Base-by-base conservation (phyloP, 108 stramenopile species). In the Stephanodiscus triporus region DNA sequence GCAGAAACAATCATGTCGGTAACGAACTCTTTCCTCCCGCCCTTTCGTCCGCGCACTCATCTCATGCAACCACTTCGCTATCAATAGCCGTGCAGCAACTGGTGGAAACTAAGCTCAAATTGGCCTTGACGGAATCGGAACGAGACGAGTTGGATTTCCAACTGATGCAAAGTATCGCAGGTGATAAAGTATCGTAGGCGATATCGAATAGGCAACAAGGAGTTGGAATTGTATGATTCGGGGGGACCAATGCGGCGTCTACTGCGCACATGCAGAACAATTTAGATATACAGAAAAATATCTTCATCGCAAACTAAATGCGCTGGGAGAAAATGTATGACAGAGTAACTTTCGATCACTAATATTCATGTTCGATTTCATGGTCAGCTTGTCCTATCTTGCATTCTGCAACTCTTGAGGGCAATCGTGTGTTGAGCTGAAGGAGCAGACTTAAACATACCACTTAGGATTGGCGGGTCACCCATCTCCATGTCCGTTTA, bases 401-500 rank as follows among this genome's bases (percentile, higher is more conserved):
- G 9, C 9, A 11, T 9, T 45, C 43, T 17, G 16, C 2, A 14
- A 45, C 2, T 14, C 11, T 45, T 45, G 43, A 14, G 16, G 16
- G 43, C 13, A 17, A 45, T 45, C 14, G 3, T 34, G 32, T 34
- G 5, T 34, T 34, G 32, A 34, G 43, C 43, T 16, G 16, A 45
- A 17, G 43, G 14, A 17, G 14, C 0, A 45, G 43, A 45, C 16
- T 16, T 16, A 16, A 40, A 49, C 7, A 19, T 1, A 55, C 8
- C 54, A 26, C 11, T 73, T 50, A 72, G 22, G 69, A 51, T 59
- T 82, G 81, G 34, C 79, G 32, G 6, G 83, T 77, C 36, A 83
- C 48, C 72, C 70, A 81, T 65, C 82, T 76, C 79, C 82, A 80
- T 43, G 68, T 67, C 56, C 94, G 76, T 72, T 76, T 81, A 62